Percentiles rank a stretch among this genome's conserved stretches.
Evolutionary conservation across 2,329 filamentous ascomycete species (phyloP).

Genomic region (Exutisphaerella laricina): DNA sequence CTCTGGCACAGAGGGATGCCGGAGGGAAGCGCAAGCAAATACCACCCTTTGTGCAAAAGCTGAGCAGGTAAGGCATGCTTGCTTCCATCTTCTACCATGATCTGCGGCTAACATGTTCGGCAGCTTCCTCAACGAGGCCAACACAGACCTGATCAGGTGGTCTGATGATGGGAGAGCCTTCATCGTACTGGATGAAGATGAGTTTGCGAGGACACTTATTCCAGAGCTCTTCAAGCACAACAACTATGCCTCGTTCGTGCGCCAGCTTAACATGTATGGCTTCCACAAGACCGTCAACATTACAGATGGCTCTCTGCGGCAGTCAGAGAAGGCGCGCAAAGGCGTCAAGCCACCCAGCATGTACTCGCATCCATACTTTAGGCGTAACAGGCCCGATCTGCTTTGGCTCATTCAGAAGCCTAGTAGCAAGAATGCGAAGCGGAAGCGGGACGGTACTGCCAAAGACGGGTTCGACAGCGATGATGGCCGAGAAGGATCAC

Average conservation of each 20-base stretch:
- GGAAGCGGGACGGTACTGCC: constrained; percentile 51
- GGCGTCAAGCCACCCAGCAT: constrained; percentile 93
- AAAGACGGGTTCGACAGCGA: constrained; percentile 69
- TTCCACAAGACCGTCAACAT: constrained; percentile 58
- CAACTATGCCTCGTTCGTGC: constrained; percentile 72
- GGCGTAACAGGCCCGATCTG: constrained; percentile 83
- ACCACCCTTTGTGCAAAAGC: constrained; percentile 93
- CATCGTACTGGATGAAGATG: constrained; percentile 93
- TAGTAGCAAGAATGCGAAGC: constrained; percentile 59
- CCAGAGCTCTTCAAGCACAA: constrained; percentile 75
- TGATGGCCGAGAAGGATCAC: constrained; percentile 45
- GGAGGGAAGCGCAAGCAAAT: constrained; percentile 91
- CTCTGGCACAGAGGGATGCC: constrained; percentile 75
- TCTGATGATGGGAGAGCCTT: constrained; percentile 95
- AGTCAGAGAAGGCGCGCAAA: constrained; percentile 91
- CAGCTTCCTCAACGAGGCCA: constrained; percentile 90
- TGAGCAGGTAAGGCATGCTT: constrained; percentile 70
- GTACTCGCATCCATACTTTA: constrained; percentile 96
- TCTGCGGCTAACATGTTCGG: constrained; percentile 12
- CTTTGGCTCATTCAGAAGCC: constrained; percentile 97
- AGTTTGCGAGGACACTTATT: constrained; percentile 68
- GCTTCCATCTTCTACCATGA: constrained; percentile 21
- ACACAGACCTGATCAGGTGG: constrained; percentile 94
- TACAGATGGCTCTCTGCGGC: constrained; percentile 95
- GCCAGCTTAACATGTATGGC: constrained; percentile 58